Percentiles rank a stretch among this genome's conserved stretches.
Evolutionary conservation across 2,329 filamentous ascomycete genomes (phyloP).

Genomic region (Aspergillus fumigatus): DNA sequence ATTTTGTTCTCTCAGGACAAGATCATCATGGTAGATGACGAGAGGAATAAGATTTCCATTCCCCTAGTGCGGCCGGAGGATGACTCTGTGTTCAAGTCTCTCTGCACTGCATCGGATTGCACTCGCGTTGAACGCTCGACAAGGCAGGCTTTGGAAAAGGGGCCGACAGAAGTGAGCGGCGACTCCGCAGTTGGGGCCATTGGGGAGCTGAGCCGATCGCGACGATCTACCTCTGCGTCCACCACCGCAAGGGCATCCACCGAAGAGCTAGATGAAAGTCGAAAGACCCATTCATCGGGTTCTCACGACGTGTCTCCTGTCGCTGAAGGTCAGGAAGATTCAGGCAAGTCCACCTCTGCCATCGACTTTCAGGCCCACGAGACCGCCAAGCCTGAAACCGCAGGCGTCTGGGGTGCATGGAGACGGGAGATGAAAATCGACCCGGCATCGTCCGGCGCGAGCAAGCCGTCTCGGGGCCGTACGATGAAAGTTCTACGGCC

Average conservation of each 20-base stretch:
- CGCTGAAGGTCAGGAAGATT: conserved; percentile 10
- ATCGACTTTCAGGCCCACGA: conserved; percentile 26
- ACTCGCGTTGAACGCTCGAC: conserved; percentile 6
- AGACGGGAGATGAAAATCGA: conserved; percentile 45
- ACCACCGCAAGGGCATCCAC: conserved; percentile 19
- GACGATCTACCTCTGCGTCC: conserved; percentile 24
- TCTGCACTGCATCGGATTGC: conserved; percentile 54
- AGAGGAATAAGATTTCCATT: conserved; percentile 80
- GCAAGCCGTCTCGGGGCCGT: conserved; percentile 56
- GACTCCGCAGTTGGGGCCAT: conserved; percentile 30
- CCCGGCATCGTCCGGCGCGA: conserved; percentile 46
- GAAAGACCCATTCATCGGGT: conserved; percentile 14
- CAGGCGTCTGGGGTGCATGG: conserved; percentile 68
- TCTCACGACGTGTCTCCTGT: conserved; percentile 3
- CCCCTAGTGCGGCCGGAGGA: conserved; percentile 91
- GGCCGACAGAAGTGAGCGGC: conserved; percentile 16
- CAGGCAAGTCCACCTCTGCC: conserved; percentile 22
- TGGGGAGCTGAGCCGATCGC: conserved; percentile 22
- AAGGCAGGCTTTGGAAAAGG: conserved; percentile 3
- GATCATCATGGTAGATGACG: conserved; percentile 80
- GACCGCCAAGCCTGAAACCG: conserved; percentile 33
- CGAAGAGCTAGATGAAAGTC: conserved; percentile 20
- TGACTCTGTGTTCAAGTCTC: conserved; percentile 70
- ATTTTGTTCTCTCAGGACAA: conserved; percentile 88
- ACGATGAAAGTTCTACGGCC: conserved; percentile 91